phyloP scores from a whole-genome alignment of 257 asterid species.

The Solanum chiquidenum region DNA sequence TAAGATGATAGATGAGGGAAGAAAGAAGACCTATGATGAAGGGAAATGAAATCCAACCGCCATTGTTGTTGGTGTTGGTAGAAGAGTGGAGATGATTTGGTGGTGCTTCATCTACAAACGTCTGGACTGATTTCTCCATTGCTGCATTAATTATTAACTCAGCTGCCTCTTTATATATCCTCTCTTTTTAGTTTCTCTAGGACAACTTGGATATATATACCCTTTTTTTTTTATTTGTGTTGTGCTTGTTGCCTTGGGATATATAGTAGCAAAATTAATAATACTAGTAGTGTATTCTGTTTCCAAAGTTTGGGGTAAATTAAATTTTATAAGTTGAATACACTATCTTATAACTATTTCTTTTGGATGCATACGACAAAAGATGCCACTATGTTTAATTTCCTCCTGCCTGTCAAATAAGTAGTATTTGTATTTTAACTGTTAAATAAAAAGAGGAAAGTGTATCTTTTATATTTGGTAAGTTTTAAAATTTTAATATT shows the following conservation, averaged over 20 bases:
- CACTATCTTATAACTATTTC: not conserved
- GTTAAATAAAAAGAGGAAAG: not conserved
- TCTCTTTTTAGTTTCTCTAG: not conserved
- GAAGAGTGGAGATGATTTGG: not conserved
- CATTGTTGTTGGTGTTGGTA: not conserved
- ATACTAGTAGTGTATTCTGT: not conserved
- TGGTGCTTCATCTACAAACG: not conserved
- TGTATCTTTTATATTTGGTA: not conserved
- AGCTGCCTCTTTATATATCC: not conserved
- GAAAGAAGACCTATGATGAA: slow-evolving; percentile 31
- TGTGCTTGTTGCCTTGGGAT: not conserved
- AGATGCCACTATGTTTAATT: not conserved
- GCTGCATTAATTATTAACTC: not conserved
- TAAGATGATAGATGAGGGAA: not conserved
- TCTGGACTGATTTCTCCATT: not conserved
- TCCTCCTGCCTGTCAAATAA: not conserved
- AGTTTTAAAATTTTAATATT: not conserved
- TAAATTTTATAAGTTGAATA: not conserved
- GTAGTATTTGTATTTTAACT: not conserved
- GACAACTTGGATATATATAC: not conserved
- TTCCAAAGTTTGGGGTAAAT: not conserved
- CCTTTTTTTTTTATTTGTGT: not conserved
- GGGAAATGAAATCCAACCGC: slow-evolving; percentile 58
- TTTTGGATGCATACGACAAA: not conserved
- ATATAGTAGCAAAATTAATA: not conserved